A percentile compares a stretch with the other conserved stretches of the same genome.
phyloP scores from a whole-genome alignment of 192 early-diverging fungal genomes.

The Jimgerdemannia lactiflua region DNA sequence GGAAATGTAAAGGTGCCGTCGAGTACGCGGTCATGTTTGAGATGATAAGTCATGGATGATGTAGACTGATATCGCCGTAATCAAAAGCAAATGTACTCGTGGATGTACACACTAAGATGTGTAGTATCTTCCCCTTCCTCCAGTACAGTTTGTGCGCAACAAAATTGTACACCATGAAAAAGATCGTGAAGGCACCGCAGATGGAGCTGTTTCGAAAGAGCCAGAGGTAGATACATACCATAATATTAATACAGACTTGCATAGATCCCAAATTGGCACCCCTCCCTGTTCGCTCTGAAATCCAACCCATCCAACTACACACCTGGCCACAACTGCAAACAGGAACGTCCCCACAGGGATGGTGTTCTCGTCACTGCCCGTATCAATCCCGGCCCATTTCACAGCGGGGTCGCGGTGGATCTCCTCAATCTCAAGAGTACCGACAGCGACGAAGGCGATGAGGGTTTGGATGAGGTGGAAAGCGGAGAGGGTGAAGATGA shows the following conservation, averaged over 20 bases:
- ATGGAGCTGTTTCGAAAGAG: not conserved
- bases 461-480: not conserved
- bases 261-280: not conserved
- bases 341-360: not conserved
- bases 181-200: not conserved
- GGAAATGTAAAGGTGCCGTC: no score
- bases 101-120: not conserved
- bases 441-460: not conserved
- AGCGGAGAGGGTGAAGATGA: not conserved
- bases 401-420: not conserved
- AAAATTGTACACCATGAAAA: not conserved
- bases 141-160: not conserved
- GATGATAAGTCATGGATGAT: not conserved
- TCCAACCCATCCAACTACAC: not conserved
- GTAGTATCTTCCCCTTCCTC: not conserved
- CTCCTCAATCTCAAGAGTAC: not conserved
- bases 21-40: not conserved
- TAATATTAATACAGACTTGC: not conserved
- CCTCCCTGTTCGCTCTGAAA: not conserved
- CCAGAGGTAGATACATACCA: not conserved
- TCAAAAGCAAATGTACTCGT: not conserved
- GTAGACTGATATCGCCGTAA: not conserved
- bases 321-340: not conserved
- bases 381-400: not conserved
- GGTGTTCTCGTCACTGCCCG: not conserved